Evolutionary conservation across 345 rosid genomes (phyloP), one percentile per base, ranked within the genome.

Genomic region (Diplotaxis tenuifolia): DNA sequence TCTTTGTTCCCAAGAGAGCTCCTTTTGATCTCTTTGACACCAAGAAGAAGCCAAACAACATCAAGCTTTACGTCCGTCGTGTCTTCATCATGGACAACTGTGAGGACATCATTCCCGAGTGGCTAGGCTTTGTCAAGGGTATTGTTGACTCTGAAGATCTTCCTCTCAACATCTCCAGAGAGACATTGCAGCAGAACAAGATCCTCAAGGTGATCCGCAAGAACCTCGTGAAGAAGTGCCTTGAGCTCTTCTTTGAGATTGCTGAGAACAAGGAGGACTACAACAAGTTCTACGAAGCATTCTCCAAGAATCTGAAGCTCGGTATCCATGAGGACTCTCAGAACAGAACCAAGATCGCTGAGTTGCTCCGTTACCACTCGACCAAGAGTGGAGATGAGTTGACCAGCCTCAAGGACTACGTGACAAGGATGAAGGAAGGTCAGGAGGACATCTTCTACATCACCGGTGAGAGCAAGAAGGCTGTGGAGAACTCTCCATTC

Each of bases 61-160:
- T 92, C 59, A 92, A 92, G 89, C 91, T 92, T 9, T 92, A 92
- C 68, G 97, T 92, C 4, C 89, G 96, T 31, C 92, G 97, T 68
- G 96, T 92, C 29, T 92, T 92, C 57, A 89, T 92, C 83, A 92
- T 92, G 96, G 97, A 92, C 83, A 92, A 92, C 81, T 92, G 97
- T 70, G 96, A 92, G 68, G 97, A 92, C 68, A 53, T 92, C 70
- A 92, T 92, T 31, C 97, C 97, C 0, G 97, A 92, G 65, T 92
- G 78, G 72, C 96, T 92, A 25, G 75, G 97, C 49, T 92, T 92
- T 14, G 92, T 92, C 4, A 89, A 92, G 70, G 97, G 97, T 73
- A 89, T 92, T 59, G 97, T 92, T 3, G 97, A 92, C 74, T 92
- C 97, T 0, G 97, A 92, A 82, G 96, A 92, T 34, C 87, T 92